Evolutionary conservation across 306 rosid genomes (phyloP), one percentile per base, ranked within the genome.

Genomic region (Pyrus pyrifolia): DNA sequence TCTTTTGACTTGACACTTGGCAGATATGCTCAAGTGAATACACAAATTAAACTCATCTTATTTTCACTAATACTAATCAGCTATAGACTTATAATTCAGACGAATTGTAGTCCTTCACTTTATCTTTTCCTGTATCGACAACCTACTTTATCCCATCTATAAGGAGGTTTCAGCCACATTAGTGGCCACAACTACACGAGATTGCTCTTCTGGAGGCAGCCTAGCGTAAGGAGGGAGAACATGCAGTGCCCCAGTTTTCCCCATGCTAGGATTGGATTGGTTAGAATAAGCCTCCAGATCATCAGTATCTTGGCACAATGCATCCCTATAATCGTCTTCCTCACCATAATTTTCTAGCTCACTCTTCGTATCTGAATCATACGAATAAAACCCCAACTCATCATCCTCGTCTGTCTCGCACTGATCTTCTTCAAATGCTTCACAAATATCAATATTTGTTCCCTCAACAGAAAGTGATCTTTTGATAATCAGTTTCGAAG

Each of bases 81-180:
- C n/a, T n/a, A n/a, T n/a, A n/a, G n/a, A n/a, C n/a, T n/a, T n/a
- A n/a, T n/a, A n/a, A n/a, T n/a, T n/a, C n/a, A n/a, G n/a, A 74
- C 25, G 93, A 76, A 81, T 92, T 84, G 72, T 92, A 95, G 23
- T 79, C 84, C 79, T 94, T 94, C 73, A 88, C 95, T 75, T 92
- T 92, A 79, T 92, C 97, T 81, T 93, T 90, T 68, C 97, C 96
- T 12, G 96, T 88, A 76, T 95, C 97, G 64, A 92, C 96, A 70
- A 95, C 92, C 72, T 92, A 95, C 87, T 89, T 95, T 80, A 92
- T 81, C 38, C 97, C 96, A 64, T 96, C 96, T 72, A 95, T 95
- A 95, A 71, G 30, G 97, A 95, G 70, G 96, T 92, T 86, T 95
- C 98, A n/a, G 96, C 97, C 78, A 95, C 97, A 85, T 95, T 95